These are phyloP conservation scores for Pachysolen tannophilus DNA, from an alignment of 805 yeast genomes.

Conservation along the genomic window DNA sequence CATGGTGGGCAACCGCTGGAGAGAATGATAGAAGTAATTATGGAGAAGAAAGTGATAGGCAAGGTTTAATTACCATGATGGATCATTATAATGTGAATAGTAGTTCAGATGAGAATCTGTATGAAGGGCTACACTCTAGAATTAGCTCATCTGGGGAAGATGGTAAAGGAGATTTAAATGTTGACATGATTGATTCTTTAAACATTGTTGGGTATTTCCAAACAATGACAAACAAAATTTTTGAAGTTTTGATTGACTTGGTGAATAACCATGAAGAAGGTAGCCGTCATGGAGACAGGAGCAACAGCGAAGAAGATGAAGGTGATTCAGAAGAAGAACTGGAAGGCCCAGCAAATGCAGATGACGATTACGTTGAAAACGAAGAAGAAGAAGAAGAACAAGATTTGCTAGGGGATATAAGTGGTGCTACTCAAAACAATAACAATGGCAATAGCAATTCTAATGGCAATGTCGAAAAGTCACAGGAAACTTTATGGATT, in stretches of 20 bases:
- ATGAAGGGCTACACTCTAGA: not conserved
- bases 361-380: not conserved
- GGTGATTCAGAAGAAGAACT: not conserved
- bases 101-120: not conserved
- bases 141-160: not conserved
- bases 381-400: constrained; percentile 9
- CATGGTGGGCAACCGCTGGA: constrained; percentile 90
- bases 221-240: constrained; percentile 34
- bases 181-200: constrained; percentile 17
- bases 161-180: constrained; percentile 13
- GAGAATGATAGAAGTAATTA: constrained; percentile 36
- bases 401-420: no score
- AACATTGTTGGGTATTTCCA: constrained; percentile 45
- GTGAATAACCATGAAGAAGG: constrained; percentile 25
- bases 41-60: constrained; percentile 28
- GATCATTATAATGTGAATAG: constrained; percentile 9
- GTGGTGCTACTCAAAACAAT: constrained; percentile 7
- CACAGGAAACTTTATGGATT: constrained; percentile 20
- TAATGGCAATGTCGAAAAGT: constrained; percentile 10
- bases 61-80: constrained; percentile 12
- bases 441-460: no score
- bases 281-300: constrained; percentile 10
- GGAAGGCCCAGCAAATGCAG: not conserved
- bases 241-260: constrained; percentile 29
- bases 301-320: constrained; percentile 9